These are phyloP conservation scores for Fusarium armeniacum DNA, from an alignment of 2,329 filamentous ascomycete genomes.

Conservation along the genomic window DNA sequence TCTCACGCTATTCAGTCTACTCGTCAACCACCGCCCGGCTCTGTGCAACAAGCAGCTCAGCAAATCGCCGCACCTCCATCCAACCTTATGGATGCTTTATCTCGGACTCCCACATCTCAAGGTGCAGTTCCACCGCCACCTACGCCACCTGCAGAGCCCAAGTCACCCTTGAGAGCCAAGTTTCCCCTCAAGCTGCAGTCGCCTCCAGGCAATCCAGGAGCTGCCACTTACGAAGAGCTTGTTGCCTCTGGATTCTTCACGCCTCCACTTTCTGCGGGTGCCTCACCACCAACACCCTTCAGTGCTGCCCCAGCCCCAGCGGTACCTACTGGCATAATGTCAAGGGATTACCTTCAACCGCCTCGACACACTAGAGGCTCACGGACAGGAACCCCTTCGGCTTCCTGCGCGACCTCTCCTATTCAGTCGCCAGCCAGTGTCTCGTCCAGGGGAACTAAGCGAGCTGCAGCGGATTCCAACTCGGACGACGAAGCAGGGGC, in stretches of 20 bases:
- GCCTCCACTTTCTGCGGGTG: constrained; percentile 40
- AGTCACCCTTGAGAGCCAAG: constrained; percentile 34
- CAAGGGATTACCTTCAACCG: constrained; percentile 37
- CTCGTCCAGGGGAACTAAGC: constrained; percentile 66
- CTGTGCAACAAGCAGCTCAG: constrained; percentile 19
- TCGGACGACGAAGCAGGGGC: constrained; percentile 54
- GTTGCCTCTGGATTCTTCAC: constrained; percentile 49
- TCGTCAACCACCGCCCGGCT: constrained; percentile 57
- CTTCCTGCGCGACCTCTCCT: constrained; percentile 41
- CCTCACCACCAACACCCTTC: constrained; percentile 31
- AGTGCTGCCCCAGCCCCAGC: constrained; percentile 43
- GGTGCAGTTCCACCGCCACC: constrained; percentile 19
- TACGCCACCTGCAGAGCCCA: constrained; percentile 25
- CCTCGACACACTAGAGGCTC: constrained; percentile 51
- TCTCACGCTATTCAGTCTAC: constrained; percentile 71
- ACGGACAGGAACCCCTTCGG: constrained; percentile 42
- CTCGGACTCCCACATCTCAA: constrained; percentile 38
- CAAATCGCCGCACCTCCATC: constrained; percentile 15
- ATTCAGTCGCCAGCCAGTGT: constrained; percentile 54
- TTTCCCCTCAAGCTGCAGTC: constrained; percentile 25
- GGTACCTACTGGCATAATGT: constrained; percentile 32
- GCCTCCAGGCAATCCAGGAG: constrained; percentile 27
- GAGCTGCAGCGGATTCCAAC: constrained; percentile 56
- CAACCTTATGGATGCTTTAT: constrained; percentile 27
- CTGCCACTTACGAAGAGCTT: constrained; percentile 47